Conservation (phyloP, 345 rosid genomes). For the Populus euphratica region DNA sequence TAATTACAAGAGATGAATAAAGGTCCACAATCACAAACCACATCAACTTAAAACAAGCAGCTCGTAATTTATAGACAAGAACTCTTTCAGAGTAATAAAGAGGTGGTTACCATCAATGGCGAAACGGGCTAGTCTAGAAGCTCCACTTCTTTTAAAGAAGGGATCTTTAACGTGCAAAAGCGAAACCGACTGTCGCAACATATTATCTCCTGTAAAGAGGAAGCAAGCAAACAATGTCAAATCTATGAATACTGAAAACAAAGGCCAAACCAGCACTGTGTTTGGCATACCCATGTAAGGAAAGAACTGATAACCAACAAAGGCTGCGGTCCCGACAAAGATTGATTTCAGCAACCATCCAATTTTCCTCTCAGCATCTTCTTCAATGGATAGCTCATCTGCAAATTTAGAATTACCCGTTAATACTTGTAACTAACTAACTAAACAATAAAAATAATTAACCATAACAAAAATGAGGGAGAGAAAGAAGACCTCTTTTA, state of each 20-base stretch:
- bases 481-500: slow-evolving; percentile 6
- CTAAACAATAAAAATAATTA: no score
- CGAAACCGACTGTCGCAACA: slow-evolving; percentile 76
- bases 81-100: neutral
- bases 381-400: slow-evolving; percentile 68
- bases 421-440: neutral
- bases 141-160: slow-evolving; percentile 85
- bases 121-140: slow-evolving; percentile 80
- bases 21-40: neutral
- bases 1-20: neutral
- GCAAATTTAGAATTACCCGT: neutral
- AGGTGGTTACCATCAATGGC: slow-evolving; percentile 61
- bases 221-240: neutral
- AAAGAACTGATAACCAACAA: slow-evolving; percentile 70
- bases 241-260: neutral
- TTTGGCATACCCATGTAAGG: slow-evolving; percentile 70
- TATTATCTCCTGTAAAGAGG: slow-evolving; percentile 63
- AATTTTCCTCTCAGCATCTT: slow-evolving; percentile 80
- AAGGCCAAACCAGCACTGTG: neutral
- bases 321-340: slow-evolving; percentile 73
- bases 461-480: neutral
- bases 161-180: slow-evolving; percentile 92
- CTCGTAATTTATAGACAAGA: neutral
- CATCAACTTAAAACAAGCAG: neutral
- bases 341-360: slow-evolving; percentile 79